Evolutionary conservation across 768 basidiomycete species (phyloP).

Genomic region (Exidia glandulosa): DNA sequence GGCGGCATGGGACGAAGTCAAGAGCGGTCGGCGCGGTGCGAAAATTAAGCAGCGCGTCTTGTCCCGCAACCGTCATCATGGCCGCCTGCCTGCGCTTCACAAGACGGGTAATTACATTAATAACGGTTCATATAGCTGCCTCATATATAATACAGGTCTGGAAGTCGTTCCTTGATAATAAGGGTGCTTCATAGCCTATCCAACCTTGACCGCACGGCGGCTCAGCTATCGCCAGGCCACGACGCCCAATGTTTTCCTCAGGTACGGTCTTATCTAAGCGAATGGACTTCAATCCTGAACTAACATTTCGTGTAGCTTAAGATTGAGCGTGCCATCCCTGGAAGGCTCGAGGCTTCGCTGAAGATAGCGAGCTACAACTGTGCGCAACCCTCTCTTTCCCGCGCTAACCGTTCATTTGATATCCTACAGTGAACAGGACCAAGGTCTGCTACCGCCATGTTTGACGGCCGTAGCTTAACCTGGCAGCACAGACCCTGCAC

Average conservation of each 20-base stretch:
- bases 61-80: slow-evolving; percentile 24
- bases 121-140: slow-evolving; percentile 5
- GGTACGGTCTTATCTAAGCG: slow-evolving; percentile 21
- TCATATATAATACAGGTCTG: slow-evolving; percentile 44
- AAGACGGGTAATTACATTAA: slow-evolving; percentile 30
- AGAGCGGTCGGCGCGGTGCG: not conserved
- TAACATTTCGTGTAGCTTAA: slow-evolving; percentile 35
- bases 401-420: not conserved
- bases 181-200: slow-evolving; percentile 32
- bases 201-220: not conserved
- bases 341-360: slow-evolving; percentile 55
- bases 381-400: slow-evolving; percentile 22
- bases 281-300: not conserved
- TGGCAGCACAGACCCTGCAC: slow-evolving; percentile 44
- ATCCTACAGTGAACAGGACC: slow-evolving; percentile 49
- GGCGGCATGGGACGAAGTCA: not conserved
- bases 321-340: slow-evolving; percentile 57
- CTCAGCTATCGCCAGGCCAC: slow-evolving; percentile 40
- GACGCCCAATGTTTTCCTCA: slow-evolving; percentile 73
- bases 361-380: slow-evolving; percentile 67
- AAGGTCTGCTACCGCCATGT: slow-evolving; percentile 48
- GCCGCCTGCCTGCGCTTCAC: slow-evolving; percentile 65
- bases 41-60: not conserved
- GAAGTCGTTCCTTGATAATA: slow-evolving; percentile 67
- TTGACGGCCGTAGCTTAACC: not conserved